Conservation (phyloP, 352 stramenopile species). For the Phytophthora ramorum region DNA sequence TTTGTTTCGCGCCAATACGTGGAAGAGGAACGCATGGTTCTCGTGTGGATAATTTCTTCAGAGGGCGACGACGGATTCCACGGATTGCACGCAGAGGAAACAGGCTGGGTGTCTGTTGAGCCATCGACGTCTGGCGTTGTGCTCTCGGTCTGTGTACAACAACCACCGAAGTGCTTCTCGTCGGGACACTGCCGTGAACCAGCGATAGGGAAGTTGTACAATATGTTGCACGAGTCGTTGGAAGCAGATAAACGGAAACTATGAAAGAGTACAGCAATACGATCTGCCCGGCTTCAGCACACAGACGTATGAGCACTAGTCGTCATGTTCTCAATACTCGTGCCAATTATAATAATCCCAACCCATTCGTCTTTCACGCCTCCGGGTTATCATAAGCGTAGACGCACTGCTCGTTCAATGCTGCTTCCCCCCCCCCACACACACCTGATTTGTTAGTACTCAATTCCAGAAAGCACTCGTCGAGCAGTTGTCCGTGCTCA, state of each 20-base stretch:
- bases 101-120: slow-evolving; percentile 24
- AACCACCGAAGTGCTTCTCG: slow-evolving; percentile 33
- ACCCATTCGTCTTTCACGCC: too few relatives aligned
- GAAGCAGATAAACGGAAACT: slow-evolving; percentile 20
- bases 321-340: too few relatives aligned
- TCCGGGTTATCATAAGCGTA: too few relatives aligned
- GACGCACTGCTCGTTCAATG: too few relatives aligned
- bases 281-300: too few relatives aligned
- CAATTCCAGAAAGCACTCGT: too few relatives aligned
- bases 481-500: too few relatives aligned
- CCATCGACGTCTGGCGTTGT: slow-evolving; percentile 15
- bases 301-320: too few relatives aligned
- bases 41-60: slow-evolving; percentile 57
- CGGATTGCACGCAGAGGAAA: slow-evolving; percentile 35
- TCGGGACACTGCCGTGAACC: slow-evolving; percentile 1
- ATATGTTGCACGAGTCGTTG: slow-evolving; percentile 16
- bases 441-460: too few relatives aligned
- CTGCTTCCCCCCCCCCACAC: too few relatives aligned
- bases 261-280: too few relatives aligned
- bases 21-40: slow-evolving; percentile 44
- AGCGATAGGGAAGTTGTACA: slow-evolving; percentile 25
- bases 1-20: slow-evolving; percentile 48
- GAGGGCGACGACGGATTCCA: slow-evolving; percentile 36
- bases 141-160: slow-evolving; percentile 40
- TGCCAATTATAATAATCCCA: too few relatives aligned